Evolutionary conservation across 495 filamentous ascomycete species (phyloP).

Genomic region (Cenococcum geophilum): DNA sequence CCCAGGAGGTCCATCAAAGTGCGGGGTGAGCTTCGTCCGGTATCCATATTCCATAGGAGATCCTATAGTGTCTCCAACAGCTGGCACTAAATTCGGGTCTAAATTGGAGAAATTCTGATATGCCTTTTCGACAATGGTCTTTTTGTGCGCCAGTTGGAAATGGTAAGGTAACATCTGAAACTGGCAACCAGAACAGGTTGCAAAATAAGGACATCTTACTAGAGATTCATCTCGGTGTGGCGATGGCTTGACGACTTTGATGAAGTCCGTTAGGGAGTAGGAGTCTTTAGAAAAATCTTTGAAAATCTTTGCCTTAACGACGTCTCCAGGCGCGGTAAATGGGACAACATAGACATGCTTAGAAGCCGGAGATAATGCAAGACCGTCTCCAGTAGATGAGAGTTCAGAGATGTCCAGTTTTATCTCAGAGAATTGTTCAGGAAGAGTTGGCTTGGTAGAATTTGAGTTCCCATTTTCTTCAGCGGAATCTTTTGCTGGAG

Average conservation of each 20-base stretch:
- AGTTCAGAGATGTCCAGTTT: constrained; percentile 69
- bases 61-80: constrained; percentile 75
- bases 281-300: constrained; percentile 53
- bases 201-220: constrained; percentile 79
- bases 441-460: constrained; percentile 41
- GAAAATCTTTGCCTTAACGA: constrained; percentile 69
- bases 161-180: constrained; percentile 93
- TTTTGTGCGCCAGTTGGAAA: constrained; percentile 79
- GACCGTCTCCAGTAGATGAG: constrained; percentile 85
- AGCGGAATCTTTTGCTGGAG: constrained; percentile 23
- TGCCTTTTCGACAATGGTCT: constrained; percentile 80
- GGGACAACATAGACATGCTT: constrained; percentile 82
- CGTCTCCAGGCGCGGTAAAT: constrained; percentile 81
- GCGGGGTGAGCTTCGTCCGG: constrained; percentile 91
- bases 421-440: constrained; percentile 66
- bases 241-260: constrained; percentile 68
- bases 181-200: constrained; percentile 84
- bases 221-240: constrained; percentile 68
- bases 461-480: not conserved
- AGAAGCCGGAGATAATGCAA: constrained; percentile 59
- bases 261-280: constrained; percentile 72
- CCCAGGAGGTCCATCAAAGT: constrained; percentile 69
- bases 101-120: constrained; percentile 85
- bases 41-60: constrained; percentile 88
- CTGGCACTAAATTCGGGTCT: constrained; percentile 65